A percentile compares a stretch with the other conserved stretches of the same genome.
phyloP scores from a whole-genome alignment of 352 stramenopile species.

The Phytophthora vignae region DNA sequence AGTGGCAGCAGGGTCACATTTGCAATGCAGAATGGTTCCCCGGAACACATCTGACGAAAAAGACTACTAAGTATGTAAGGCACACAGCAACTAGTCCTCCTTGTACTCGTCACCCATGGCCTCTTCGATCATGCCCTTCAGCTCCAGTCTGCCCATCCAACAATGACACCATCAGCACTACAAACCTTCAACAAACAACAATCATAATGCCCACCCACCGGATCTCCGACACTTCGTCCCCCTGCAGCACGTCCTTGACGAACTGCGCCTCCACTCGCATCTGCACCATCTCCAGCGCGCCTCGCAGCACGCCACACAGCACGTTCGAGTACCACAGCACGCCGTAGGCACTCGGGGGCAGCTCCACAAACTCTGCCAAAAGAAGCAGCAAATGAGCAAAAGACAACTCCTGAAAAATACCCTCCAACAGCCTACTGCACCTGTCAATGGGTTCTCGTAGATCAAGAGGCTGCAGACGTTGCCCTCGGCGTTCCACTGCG shows the following conservation, averaged over 20 bases:
- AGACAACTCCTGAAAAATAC: not conserved
- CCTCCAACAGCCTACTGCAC: conserved; percentile 27
- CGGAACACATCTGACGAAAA: not conserved
- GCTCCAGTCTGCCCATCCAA: conserved; percentile 58
- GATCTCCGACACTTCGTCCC: conserved; percentile 89
- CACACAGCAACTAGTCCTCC: conserved; percentile 60
- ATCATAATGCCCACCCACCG: conserved; percentile 43
- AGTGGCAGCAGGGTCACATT: not conserved
- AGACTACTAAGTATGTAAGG: not conserved
- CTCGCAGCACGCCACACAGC: conserved; percentile 95
- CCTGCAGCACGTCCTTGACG: conserved; percentile 87
- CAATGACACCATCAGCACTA: not conserved
- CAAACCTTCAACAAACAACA: not conserved
- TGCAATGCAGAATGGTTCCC: not conserved
- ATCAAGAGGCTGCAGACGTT: conserved; percentile 94
- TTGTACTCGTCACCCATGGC: conserved; percentile 91
- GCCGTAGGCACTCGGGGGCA: conserved; percentile 87
- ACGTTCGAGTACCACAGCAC: conserved; percentile 97
- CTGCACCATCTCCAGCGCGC: conserved; percentile 96
- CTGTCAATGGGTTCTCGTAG: conserved; percentile 96
- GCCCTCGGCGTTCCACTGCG: conserved; percentile 90
- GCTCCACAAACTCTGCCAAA: conserved; percentile 87
- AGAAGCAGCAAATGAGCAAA: conserved; percentile 8
- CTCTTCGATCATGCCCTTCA: conserved; percentile 92
- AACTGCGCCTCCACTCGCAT: conserved; percentile 89